Conservation (phyloP, 2,329 filamentous ascomycete species). For the Westerdykella ornata region DNA sequence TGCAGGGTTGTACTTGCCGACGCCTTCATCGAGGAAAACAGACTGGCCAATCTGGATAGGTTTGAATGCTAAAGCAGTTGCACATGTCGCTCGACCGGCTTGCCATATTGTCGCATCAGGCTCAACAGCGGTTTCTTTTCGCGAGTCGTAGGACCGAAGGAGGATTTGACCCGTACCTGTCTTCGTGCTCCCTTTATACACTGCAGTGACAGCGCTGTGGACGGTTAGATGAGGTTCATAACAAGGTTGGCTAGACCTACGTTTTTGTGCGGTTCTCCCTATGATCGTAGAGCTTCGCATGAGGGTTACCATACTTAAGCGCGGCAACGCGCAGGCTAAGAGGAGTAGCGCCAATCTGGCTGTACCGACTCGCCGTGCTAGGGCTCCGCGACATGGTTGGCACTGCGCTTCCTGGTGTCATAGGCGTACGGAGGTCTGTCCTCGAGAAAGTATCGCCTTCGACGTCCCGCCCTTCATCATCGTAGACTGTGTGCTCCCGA, state of each 20-base stretch:
- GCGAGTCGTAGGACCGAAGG: slow-evolving; percentile 89
- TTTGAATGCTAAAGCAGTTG: slow-evolving; percentile 90
- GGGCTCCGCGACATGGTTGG: slow-evolving; percentile 50
- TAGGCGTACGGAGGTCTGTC: slow-evolving; percentile 38
- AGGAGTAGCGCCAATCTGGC: slow-evolving; percentile 65
- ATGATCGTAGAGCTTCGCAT: slow-evolving; percentile 81
- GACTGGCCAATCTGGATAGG: slow-evolving; percentile 91
- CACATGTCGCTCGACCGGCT: slow-evolving; percentile 86
- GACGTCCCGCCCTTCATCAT: slow-evolving; percentile 76
- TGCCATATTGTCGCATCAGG: slow-evolving; percentile 97
- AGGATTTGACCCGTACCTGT: slow-evolving; percentile 60
- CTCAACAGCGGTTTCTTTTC: slow-evolving; percentile 82
- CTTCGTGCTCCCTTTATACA: slow-evolving; percentile 75
- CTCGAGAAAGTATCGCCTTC: slow-evolving; percentile 36
- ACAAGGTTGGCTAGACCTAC: slow-evolving; percentile 50
- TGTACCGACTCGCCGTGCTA: slow-evolving; percentile 77
- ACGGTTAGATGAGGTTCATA: slow-evolving; percentile 11
- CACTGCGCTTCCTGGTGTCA: slow-evolving; percentile 30
- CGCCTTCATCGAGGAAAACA: slow-evolving; percentile 86
- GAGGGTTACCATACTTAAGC: slow-evolving; percentile 67
- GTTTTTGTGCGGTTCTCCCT: slow-evolving; percentile 84
- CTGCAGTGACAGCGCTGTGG: slow-evolving; percentile 74
- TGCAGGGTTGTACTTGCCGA: slow-evolving; percentile 85
- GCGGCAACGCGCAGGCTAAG: slow-evolving; percentile 43
- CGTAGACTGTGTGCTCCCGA: slow-evolving; percentile 67